Evolutionary conservation across 495 filamentous ascomycete species (phyloP).

Genomic region (Glarea lozoyensis): DNA sequence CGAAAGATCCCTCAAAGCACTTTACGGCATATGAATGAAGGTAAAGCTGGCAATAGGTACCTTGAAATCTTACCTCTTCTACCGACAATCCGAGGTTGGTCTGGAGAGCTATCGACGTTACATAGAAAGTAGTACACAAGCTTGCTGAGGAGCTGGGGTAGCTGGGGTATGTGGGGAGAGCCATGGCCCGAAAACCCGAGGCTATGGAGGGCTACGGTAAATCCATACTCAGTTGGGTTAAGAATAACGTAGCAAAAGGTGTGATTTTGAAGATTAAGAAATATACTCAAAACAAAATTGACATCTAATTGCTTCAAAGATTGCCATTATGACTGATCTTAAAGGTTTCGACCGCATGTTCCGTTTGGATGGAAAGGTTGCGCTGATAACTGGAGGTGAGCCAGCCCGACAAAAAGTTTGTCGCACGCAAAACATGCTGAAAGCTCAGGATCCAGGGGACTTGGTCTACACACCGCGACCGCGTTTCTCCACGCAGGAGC

Average conservation of each 20-base stretch:
- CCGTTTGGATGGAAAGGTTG: conserved; percentile 33
- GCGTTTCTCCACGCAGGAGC: conserved; percentile 32
- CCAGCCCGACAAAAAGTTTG: not conserved
- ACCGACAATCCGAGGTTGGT: not conserved
- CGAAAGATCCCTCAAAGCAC: not conserved
- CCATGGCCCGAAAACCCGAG: not conserved
- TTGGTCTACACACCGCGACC: conserved; percentile 32
- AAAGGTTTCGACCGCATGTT: conserved; percentile 26
- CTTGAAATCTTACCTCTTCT: not conserved
- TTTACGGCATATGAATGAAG: not conserved
- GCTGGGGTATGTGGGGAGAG: not conserved
- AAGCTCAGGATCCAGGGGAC: conserved; percentile 23
- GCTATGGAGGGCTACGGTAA: not conserved
- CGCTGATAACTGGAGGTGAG: conserved; percentile 30
- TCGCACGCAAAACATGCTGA: not conserved
- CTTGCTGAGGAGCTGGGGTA: not conserved
- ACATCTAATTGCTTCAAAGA: not conserved
- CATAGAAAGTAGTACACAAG: not conserved
- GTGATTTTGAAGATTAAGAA: not conserved
- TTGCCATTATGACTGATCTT: conserved; percentile 14
- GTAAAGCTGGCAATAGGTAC: not conserved
- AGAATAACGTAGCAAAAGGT: not conserved
- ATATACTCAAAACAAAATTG: not conserved
- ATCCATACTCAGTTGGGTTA: not conserved
- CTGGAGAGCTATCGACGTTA: not conserved